These are phyloP conservation scores for Oryza nivara DNA, from an alignment of 176 grass and related monocot genomes.

Conservation along the genomic window DNA sequence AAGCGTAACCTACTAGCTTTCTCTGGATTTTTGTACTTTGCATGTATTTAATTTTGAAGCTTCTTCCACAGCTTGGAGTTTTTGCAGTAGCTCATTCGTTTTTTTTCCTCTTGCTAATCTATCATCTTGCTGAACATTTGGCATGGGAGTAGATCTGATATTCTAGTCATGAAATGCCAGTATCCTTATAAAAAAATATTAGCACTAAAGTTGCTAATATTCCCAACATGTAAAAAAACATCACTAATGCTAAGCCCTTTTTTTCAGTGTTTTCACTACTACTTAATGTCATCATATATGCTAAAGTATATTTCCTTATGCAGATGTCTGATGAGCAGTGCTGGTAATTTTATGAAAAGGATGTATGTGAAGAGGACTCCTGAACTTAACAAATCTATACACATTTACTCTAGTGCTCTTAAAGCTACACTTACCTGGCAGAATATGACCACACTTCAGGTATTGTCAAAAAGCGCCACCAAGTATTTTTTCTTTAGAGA, in stretches of 20 bases:
- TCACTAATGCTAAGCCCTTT: constrained; percentile 10
- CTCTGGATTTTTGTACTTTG: constrained; percentile 2
- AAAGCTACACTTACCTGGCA: constrained; percentile 93
- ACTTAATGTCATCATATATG: constrained; percentile 37
- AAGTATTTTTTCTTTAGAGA: constrained; percentile 29
- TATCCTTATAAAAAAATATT: not conserved
- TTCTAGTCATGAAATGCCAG: constrained; percentile 9
- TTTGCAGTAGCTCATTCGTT: not conserved
- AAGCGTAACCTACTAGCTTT: constrained; percentile 66
- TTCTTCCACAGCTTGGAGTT: not conserved
- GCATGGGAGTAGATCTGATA: not conserved
- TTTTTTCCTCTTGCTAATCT: constrained; percentile 27
- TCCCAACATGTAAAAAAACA: constrained; percentile 7
- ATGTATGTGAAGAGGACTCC: constrained; percentile 82
- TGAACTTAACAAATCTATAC: constrained; percentile 79
- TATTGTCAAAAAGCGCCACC: constrained; percentile 39
- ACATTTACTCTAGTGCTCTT: constrained; percentile 96
- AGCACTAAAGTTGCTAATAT: constrained; percentile 18
- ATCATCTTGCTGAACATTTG: constrained; percentile 4
- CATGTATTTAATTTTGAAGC: not conserved
- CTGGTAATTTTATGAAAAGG: constrained; percentile 85
- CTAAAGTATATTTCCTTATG: constrained; percentile 25
- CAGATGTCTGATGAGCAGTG: constrained; percentile 91
- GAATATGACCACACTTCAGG: constrained; percentile 95
- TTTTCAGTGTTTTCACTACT: constrained; percentile 6